These are phyloP conservation scores for Glarea lozoyensis DNA, from an alignment of 495 filamentous ascomycete genomes.

Conservation along the genomic window DNA sequence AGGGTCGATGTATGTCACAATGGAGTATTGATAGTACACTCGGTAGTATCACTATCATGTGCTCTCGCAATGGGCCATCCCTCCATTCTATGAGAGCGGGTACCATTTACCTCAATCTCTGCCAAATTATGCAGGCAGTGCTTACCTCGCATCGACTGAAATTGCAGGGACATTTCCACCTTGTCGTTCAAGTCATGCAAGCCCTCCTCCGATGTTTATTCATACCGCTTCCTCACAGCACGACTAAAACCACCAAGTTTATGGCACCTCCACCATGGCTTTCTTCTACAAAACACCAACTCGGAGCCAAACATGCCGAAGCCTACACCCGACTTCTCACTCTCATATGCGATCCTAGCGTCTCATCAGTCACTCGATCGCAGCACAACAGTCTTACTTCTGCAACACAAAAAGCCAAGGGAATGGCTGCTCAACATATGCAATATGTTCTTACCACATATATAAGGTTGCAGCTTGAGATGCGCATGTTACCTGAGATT, in stretches of 20 bases:
- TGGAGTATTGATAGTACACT: constrained; percentile 62
- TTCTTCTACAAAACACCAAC: constrained; percentile 24
- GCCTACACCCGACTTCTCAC: constrained; percentile 64
- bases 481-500: constrained; percentile 41
- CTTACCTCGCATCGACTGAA: constrained; percentile 55
- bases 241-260: constrained; percentile 16
- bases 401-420: constrained; percentile 65
- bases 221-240: constrained; percentile 41
- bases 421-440: constrained; percentile 66
- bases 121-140: constrained; percentile 45
- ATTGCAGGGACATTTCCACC: constrained; percentile 60
- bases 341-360: constrained; percentile 69
- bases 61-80: constrained; percentile 33
- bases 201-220: constrained; percentile 57
- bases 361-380: constrained; percentile 56
- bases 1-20: constrained; percentile 49
- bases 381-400: constrained; percentile 49
- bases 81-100: constrained; percentile 33
- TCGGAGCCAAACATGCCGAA: constrained; percentile 43
- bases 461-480: constrained; percentile 53
- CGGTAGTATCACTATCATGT: constrained; percentile 43
- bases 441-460: constrained; percentile 66
- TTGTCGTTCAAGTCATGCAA: constrained; percentile 55
- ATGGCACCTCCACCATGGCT: constrained; percentile 33
- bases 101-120: constrained; percentile 52